Percentiles rank a stretch among this genome's conserved stretches.
These are phyloP conservation scores for Onygena corvina DNA, from an alignment of 2,329 filamentous ascomycete genomes.

Conservation along the genomic window DNA sequence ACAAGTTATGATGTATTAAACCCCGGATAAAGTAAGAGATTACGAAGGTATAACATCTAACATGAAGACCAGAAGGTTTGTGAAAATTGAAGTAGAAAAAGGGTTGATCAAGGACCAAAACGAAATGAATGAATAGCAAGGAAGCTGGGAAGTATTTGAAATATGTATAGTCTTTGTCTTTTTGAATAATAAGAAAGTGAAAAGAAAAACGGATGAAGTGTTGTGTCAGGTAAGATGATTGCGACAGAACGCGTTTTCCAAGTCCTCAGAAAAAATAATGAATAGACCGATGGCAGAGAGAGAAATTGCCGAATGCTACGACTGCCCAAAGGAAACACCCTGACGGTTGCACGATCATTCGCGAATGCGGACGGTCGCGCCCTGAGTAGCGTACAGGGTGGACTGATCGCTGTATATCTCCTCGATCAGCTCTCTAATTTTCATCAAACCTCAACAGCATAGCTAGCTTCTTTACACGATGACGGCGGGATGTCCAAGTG, in stretches of 20 bases:
- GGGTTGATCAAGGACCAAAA: neutral
- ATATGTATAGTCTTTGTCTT: conserved; percentile 12
- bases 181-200: conserved; percentile 19
- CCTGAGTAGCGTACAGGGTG: neutral
- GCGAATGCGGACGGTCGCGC: neutral
- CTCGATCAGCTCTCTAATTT: neutral
- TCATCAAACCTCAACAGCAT: neutral
- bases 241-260: neutral
- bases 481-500: conserved; percentile 30
- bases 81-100: neutral
- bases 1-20: neutral
- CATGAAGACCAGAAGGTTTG: neutral
- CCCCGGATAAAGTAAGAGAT: neutral
- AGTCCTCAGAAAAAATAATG: neutral
- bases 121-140: neutral
- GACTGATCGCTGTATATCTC: too few relatives aligned
- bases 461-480: conserved; percentile 15
- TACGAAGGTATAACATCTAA: neutral
- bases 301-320: neutral
- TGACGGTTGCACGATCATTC: neutral
- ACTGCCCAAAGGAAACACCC: neutral
- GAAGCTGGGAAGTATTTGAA: neutral
- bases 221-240: neutral
- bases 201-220: conserved; percentile 13
- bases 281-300: neutral